A percentile compares a stretch with the other conserved stretches of the same genome.
Evolutionary conservation across 2,329 filamentous ascomycete genomes (phyloP).

Genomic region (Keithomyces neogunnii): DNA sequence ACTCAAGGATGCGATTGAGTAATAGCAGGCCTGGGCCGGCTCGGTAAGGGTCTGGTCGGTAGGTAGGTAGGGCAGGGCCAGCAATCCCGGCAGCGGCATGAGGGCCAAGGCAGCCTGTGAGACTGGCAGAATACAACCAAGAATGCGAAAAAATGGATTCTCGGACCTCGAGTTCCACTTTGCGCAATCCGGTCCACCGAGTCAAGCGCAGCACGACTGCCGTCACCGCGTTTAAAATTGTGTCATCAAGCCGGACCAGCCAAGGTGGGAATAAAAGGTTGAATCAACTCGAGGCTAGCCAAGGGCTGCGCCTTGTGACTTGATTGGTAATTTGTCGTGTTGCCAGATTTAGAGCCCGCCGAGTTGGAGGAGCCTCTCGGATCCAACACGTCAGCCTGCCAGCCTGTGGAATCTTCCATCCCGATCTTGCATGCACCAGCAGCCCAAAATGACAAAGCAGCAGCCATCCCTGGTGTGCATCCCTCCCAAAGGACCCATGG

Average conservation of each 20-base stretch:
- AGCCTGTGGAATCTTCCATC: background rate
- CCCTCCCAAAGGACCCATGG: no score
- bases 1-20: background rate
- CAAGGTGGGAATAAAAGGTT: background rate
- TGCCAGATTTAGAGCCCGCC: background rate
- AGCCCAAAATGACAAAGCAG: background rate
- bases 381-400: background rate
- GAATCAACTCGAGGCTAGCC: background rate
- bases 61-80: background rate
- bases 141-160: background rate
- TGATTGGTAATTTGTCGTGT: background rate
- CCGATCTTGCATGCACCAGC: background rate
- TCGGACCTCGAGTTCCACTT: background rate
- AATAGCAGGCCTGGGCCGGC: background rate
- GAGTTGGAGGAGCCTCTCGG: no score
- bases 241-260: constrained; percentile 3
- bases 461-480: no score
- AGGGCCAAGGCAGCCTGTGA: background rate
- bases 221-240: constrained; percentile 6
- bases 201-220: constrained; percentile 3
- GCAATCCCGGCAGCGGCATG: no score
- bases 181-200: background rate
- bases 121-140: background rate
- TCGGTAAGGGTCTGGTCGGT: background rate
- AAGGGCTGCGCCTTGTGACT: background rate